Conservation (phyloP, 2,329 filamentous ascomycete species). For the Cladorrhinum sp. region DNA sequence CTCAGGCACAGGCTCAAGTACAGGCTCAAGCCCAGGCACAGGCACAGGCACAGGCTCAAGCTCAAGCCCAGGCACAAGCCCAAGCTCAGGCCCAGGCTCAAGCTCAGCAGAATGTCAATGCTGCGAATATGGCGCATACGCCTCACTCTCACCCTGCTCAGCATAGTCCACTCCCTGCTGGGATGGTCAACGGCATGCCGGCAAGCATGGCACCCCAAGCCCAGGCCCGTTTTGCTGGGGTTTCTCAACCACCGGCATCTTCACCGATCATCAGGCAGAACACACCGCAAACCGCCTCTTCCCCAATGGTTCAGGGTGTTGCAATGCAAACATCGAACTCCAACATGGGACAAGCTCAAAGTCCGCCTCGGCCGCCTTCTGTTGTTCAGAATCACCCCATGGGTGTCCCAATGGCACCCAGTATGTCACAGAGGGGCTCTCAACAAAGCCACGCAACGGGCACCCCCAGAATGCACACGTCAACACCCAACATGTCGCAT, state of each 20-base stretch:
- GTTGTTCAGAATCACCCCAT: conserved; percentile 60
- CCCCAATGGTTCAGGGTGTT: conserved; percentile 60
- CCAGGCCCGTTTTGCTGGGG: conserved; percentile 49
- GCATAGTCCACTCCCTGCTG: conserved; percentile 43
- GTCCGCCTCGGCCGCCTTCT: conserved; percentile 64
- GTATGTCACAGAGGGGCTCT: conserved; percentile 62
- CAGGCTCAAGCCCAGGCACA: conserved; percentile 21
- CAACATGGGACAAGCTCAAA: conserved; percentile 57
- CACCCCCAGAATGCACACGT: conserved; percentile 60
- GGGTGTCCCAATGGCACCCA: conserved; percentile 57
- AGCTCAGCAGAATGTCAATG: conserved; percentile 30
- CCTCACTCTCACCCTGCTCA: conserved; percentile 44
- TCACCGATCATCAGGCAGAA: conserved; percentile 65
- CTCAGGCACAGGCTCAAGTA: conserved; percentile 24
- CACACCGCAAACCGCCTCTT: conserved; percentile 63
- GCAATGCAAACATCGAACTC: conserved; percentile 65
- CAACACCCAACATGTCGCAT: conserved; percentile 59
- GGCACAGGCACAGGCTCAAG: conserved; percentile 14
- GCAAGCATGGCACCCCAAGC: conserved; percentile 40
- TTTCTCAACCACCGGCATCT: conserved; percentile 61
- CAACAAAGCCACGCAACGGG: conserved; percentile 63
- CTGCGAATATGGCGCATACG: conserved; percentile 35
- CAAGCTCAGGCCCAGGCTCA: conserved; percentile 19
- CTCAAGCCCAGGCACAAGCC: conserved; percentile 20
- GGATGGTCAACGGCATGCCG: conserved; percentile 37